A percentile compares a stretch with the other conserved stretches of the same genome.
phyloP scores from a whole-genome alignment of 768 basidiomycete species.

The Boletus reticulatus region DNA sequence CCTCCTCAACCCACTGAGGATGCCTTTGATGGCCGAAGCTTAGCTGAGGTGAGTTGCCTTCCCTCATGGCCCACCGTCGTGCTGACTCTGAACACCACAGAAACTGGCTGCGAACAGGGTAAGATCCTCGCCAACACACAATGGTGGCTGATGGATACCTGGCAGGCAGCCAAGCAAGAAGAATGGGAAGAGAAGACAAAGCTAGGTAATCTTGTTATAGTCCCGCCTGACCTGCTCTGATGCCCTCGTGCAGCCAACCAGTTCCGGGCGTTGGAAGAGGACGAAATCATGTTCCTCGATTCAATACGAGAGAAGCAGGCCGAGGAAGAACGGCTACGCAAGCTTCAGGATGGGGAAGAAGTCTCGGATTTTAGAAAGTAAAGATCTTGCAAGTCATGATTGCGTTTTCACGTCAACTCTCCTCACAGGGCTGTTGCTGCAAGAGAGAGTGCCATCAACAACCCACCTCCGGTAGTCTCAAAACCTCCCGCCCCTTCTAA shows the following conservation, averaged over 20 bases:
- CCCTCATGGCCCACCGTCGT: conserved; percentile 1
- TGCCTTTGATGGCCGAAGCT: conserved; percentile 77
- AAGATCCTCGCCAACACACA: conserved; percentile 21
- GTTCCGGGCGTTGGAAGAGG: conserved; percentile 86
- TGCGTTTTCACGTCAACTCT: conserved; percentile 10
- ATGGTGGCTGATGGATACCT: conserved; percentile 7
- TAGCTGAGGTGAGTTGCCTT: conserved; percentile 71
- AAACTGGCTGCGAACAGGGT: conserved; percentile 91
- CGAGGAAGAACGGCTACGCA: conserved; percentile 73
- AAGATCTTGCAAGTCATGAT: conserved; percentile 12
- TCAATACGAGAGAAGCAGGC: conserved; percentile 74
- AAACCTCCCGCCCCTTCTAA: conserved; percentile 32
- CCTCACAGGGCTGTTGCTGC: conserved; percentile 64
- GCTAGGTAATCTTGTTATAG: conserved; percentile 40
- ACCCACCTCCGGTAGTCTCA: conserved; percentile 33
- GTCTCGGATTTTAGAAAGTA: conserved; percentile 78
- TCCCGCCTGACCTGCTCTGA: conserved; percentile 8
- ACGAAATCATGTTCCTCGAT: conserved; percentile 88
- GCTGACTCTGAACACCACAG: conserved; percentile 36
- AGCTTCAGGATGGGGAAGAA: conserved; percentile 75
- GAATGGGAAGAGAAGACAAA: conserved; percentile 93
- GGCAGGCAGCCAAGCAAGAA: conserved; percentile 83
- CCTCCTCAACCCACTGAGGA: conserved; percentile 76
- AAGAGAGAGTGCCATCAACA: conserved; percentile 50
- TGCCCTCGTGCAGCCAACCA: conserved; percentile 61